These are phyloP conservation scores for Boletellus sp. DNA, from an alignment of 1,284 basidiomycete genomes.

Conservation along the genomic window DNA sequence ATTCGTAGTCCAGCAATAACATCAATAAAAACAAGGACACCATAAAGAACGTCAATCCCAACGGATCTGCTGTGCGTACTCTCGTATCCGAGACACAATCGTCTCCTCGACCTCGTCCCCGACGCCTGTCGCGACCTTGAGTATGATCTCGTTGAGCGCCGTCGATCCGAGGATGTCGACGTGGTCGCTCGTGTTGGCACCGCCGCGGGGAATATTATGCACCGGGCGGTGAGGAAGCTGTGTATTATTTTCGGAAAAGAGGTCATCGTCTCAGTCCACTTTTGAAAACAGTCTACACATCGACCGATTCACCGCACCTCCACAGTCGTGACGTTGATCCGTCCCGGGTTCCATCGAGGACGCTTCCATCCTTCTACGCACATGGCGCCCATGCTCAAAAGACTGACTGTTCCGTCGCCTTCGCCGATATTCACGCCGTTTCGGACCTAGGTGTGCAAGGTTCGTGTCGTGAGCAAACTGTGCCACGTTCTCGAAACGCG, in stretches of 20 bases:
- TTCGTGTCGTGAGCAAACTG: neutral
- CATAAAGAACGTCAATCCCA: constrained; percentile 54
- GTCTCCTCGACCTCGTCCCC: constrained; percentile 69
- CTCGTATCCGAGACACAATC: constrained; percentile 77
- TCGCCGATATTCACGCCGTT: constrained; percentile 89
- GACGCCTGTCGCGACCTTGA: constrained; percentile 81
- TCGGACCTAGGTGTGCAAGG: constrained; percentile 42
- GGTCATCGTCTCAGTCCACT: no score
- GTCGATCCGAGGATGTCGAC: constrained; percentile 92
- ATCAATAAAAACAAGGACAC: no score
- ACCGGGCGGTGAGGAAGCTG: constrained; percentile 86
- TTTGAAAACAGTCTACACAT: neutral
- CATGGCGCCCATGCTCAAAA: constrained; percentile 91
- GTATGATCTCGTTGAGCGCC: constrained; percentile 84
- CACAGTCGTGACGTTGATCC: constrained; percentile 81
- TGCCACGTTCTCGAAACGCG: neutral
- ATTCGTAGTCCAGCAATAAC: no score
- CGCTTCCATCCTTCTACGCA: constrained; percentile 94
- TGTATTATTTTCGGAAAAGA: neutral
- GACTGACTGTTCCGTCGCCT: constrained; percentile 93
- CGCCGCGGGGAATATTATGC: constrained; percentile 77
- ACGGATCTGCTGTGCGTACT: constrained; percentile 71
- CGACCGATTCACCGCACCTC: constrained; percentile 51
- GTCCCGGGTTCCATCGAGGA: constrained; percentile 89
- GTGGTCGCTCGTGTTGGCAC: constrained; percentile 87